Evolutionary conservation across 805 yeast genomes (phyloP).

Genomic region (Kodamaea laetipori): DNA sequence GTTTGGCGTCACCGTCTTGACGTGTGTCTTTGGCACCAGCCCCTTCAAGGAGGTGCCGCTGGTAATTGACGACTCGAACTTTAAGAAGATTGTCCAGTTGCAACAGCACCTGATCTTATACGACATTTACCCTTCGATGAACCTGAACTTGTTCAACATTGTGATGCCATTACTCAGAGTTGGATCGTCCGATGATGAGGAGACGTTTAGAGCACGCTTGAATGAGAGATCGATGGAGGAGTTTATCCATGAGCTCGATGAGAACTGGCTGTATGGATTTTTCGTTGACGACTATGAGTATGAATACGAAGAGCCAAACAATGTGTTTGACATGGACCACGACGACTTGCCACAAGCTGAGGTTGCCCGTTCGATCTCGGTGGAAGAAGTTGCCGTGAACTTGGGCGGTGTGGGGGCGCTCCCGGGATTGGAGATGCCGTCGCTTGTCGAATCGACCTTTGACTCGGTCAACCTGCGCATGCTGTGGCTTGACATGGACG

Average conservation of each 20-base stretch:
- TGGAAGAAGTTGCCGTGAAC: slow-evolving; percentile 2
- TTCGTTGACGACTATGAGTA: slow-evolving; percentile 44
- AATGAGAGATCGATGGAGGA: slow-evolving; percentile 24
- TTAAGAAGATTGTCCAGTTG: slow-evolving; percentile 40
- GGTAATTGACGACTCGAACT: slow-evolving; percentile 43
- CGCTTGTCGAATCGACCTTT: slow-evolving; percentile 30
- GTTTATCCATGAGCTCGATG: slow-evolving; percentile 33
- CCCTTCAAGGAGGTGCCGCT: slow-evolving; percentile 43
- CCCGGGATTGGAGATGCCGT: slow-evolving; percentile 22
- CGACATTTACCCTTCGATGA: slow-evolving; percentile 52
- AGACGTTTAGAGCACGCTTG: slow-evolving; percentile 12
- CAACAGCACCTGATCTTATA: slow-evolving; percentile 44
- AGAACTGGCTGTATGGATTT: slow-evolving; percentile 42
- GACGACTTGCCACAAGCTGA: slow-evolving; percentile 22
- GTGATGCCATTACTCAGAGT: slow-evolving; percentile 43
- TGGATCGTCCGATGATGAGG: slow-evolving; percentile 33
- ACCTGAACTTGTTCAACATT: slow-evolving; percentile 41
- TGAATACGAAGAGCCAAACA: slow-evolving; percentile 17
- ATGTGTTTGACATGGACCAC: slow-evolving; percentile 41
- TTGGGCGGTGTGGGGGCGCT: neutral
- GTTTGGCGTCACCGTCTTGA: slow-evolving; percentile 51
- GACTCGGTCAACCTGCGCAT: slow-evolving; percentile 29
- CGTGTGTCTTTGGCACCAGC: slow-evolving; percentile 52
- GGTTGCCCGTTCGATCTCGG: neutral
- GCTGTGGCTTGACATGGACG: slow-evolving; percentile 40